Conservation (phyloP, 2,329 filamentous ascomycete genomes). For the Stromatinia cepivora region DNA sequence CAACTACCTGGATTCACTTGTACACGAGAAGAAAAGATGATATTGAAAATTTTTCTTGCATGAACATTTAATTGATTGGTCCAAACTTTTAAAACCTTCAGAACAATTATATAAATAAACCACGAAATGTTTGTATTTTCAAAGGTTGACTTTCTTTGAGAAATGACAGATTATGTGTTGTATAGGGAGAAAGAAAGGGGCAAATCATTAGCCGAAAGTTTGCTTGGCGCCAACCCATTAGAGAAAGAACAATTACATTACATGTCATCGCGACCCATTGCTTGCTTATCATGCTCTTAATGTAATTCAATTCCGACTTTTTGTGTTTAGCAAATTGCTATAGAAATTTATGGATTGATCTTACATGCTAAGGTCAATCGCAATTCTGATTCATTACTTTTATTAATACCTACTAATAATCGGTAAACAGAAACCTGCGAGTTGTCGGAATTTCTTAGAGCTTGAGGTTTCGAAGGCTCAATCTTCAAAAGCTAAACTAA, state of each 20-base stretch:
- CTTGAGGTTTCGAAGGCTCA: no score
- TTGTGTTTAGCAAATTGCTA: neutral
- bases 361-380: neutral
- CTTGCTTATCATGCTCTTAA: neutral
- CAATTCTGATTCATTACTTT: neutral
- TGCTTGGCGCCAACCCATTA: neutral
- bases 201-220: conserved; percentile 4
- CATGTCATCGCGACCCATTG: neutral
- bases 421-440: neutral
- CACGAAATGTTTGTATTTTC: neutral
- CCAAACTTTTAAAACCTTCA: fast-evolving
- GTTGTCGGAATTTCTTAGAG: neutral
- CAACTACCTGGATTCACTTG: no score
- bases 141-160: neutral
- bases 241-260: neutral
- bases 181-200: neutral
- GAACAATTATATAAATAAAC: no score
- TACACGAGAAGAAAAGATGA: no score
- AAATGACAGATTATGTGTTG: neutral
- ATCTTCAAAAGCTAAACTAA: no score
- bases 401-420: no score
- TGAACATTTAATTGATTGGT: neutral
- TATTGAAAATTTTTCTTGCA: no score
- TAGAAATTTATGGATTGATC: neutral
- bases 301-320: fast-evolving